Evolutionary conservation across 2,329 filamentous ascomycete species (phyloP), one percentile per base, ranked within the genome.

Genomic region (Dothistroma septosporum): DNA sequence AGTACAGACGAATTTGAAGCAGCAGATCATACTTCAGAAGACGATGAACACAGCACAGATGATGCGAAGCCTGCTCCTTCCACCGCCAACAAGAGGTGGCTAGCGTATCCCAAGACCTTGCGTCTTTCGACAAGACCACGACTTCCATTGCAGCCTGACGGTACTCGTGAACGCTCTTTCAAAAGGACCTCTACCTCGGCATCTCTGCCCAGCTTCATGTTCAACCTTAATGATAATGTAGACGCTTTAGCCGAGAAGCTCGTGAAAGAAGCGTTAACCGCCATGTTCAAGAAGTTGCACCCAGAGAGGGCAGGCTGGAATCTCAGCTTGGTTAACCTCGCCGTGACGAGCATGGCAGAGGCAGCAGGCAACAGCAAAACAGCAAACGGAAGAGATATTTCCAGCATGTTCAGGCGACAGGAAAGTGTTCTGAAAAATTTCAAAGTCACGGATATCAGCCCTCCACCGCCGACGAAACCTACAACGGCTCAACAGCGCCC

Each of bases 291-390:
- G 14, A 87, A 85, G 63, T 78, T 96, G 12, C 88, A 93, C 65
- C 82, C 86, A 0, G 86, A 89, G 62, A 84, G 82, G 63, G 77
- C 80, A 9, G 86, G 84, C 1, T 96, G 90, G 89, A 90, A 93
- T 66, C 75, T 97, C 19, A 90, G 89, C 65, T 78, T 97, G 55
- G 80, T 97, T 61, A 97, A 97, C 66, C 79, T 97, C 22, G 92
- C 91, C 50, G 92, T 90, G 8, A 89, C 90, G 14, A 96, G 96
- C 72, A 93, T 97, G 87, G 82, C 70, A 7, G 77, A 79, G 62
- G 74, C 75, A 4, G 79, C 76, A 24, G 76, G 78, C 9, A 69
- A 75, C 28, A 76, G 75, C 57, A 79, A 73, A 66, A 76, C 74
- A 22, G 77, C 77, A 0, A 73, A 70, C 12, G 90, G 90, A 0